Base-by-base conservation (phyloP, 371 early-diverging fungal genomes). In the Mucor racemosus region DNA sequence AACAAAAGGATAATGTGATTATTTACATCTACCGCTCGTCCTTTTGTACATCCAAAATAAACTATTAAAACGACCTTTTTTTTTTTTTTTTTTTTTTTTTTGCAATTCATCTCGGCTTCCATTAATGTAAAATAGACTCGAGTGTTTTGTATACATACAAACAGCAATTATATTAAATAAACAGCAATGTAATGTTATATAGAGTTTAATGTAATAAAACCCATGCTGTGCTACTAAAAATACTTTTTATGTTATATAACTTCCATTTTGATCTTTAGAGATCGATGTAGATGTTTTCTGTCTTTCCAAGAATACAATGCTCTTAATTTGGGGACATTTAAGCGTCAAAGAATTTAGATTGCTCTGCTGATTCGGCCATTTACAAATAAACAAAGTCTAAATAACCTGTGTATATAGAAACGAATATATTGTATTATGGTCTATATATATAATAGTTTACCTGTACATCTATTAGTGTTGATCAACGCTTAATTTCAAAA, bases 181-280 rank as follows among this genome's bases (percentile, higher is more conserved):
- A 26, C 26, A 26, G 26, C 26, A 26, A 26, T 26, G 3, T 26
- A 26, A 26, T 26, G 3, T 26, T 1, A 26, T 26, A 26, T 26
- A 26, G 26, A 26, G 26, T 26, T 26, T 26, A 26, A 26, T 26
- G 26, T 26, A 26, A 26, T 26, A 3, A 26, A 26, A 26, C 1
- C 26, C 3, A 26, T 26, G 26, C 3, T 26, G 26, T 44, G 15
- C 8, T n/a, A 17, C 44, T 44, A 44, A 44, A 44, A n/a, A 44
- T 44, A 44, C 44, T 17, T 44, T 44, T 8, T 17, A 44, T 15
- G 17, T 44, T 44, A n/a, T n/a, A n/a, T n/a, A 44, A 17, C 44
- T 44, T 44, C 44, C 44, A 44, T 44, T 44, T 44, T 44, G n/a
- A 44, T 44, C 44, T 44, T 44, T 44, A 44, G 44, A 44, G 44